Evolutionary conservation across 2,329 filamentous ascomycete species (phyloP), one percentile per base, ranked within the genome.

Genomic region (Lasiodiplodia sp.): DNA sequence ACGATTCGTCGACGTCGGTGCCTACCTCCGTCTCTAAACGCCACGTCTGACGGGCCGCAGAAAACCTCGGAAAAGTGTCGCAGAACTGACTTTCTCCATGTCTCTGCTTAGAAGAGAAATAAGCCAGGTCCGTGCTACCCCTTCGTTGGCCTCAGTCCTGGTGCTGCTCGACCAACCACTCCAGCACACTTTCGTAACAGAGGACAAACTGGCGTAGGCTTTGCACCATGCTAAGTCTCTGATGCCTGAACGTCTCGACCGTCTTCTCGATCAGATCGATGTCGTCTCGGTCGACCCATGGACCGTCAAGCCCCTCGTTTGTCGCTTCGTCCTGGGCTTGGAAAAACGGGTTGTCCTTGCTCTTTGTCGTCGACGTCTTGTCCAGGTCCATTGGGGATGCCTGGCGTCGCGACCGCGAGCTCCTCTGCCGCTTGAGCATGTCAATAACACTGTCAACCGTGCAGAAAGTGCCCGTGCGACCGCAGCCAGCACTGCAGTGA

Each of bases 141-240:
- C 28, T 40, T 57, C n/a, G 40, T 23, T 23, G 10, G 11, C 18
- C 18, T 63, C 31, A 64, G 44, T 64, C 65, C 37, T 68, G 66
- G 40, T 79, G 73, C 72, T 85, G 81, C 73, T 83, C 79, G 12
- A 85, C 84, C 34, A 96, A 80, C 94, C 95, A 99, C 80, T 98
- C 95, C 67, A 96, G 82, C 7, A 98, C 86, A 51, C 92, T 96
- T 82, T 99, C 96, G 79, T 99, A 99, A 79, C 96, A 99, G 40
- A 99, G 88, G 62, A 97, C 95, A 81, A 92, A 98, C 78, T 99
- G 96, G 70, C 93, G 86, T 69, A 98, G 82, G 75, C 92, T 97
- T 80, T 98, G 96, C 53, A 99, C 95, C 94, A 98, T 99, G 80
- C 94, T 97, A 23, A 97, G 82, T 72, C 96, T 85, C 82, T 99